Conservation (phyloP, 2,329 filamentous ascomycete species). For the Corinectria fuckeliana region DNA sequence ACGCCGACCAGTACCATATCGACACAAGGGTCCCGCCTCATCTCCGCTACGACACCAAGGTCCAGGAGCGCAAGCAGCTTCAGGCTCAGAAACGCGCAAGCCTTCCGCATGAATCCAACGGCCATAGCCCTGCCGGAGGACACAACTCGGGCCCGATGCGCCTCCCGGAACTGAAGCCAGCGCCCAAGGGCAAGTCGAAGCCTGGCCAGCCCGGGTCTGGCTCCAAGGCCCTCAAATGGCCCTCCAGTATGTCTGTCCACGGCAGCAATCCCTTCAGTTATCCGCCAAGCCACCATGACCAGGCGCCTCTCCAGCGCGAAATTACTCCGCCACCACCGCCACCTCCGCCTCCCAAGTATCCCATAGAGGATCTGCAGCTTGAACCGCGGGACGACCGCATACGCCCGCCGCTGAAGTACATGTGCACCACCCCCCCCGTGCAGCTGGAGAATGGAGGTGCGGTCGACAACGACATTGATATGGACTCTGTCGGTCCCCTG, state of each 20-base stretch:
- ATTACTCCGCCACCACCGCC: constrained; percentile 66
- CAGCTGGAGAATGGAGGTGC: constrained; percentile 48
- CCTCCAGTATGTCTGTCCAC: constrained; percentile 38
- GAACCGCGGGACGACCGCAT: constrained; percentile 69
- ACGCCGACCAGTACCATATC: constrained; percentile 85
- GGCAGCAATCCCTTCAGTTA: constrained; percentile 56
- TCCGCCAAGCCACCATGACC: constrained; percentile 51
- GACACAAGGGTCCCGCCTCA: constrained; percentile 85
- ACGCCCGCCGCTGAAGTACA: constrained; percentile 79
- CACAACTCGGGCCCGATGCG: constrained; percentile 57
- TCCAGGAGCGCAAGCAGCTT: constrained; percentile 76
- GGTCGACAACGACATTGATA: constrained; percentile 64
- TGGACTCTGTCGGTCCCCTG: constrained; percentile 84
- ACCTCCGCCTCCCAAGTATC: constrained; percentile 86
- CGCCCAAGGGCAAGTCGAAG: constrained; percentile 72
- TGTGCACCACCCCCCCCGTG: constrained; percentile 70
- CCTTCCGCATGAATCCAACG: constrained; percentile 53
- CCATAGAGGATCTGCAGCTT: constrained; percentile 91
- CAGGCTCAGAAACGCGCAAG: constrained; percentile 69
- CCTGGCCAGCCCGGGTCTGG: constrained; percentile 41
- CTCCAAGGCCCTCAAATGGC: constrained; percentile 54
- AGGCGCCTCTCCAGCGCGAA: constrained; percentile 35
- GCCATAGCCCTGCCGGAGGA: constrained; percentile 41
- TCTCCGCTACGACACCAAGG: constrained; percentile 80
- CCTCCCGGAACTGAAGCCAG: constrained; percentile 76